These are phyloP conservation scores for Candida mattraensis DNA, from an alignment of 805 yeast species.

Conservation along the genomic window DNA sequence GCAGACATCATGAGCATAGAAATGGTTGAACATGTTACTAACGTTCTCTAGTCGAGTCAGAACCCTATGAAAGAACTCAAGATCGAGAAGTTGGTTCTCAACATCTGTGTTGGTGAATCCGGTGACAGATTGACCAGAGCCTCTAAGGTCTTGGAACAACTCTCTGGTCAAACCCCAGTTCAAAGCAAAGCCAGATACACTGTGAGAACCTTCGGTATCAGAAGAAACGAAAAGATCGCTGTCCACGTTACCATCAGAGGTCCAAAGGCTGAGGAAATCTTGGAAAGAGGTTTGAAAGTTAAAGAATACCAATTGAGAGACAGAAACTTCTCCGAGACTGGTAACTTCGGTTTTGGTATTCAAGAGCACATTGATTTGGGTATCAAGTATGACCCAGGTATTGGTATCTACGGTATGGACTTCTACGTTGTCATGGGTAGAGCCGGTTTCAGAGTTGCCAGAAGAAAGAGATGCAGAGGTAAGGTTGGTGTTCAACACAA, in stretches of 20 bases:
- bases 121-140: conserved; percentile 99
- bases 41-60: conserved; percentile 38
- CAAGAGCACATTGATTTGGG: conserved; percentile 99
- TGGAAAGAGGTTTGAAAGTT: conserved; percentile 99
- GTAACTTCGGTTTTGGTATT: conserved; percentile 99
- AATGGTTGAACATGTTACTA: conserved; percentile 3
- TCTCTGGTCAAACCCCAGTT: conserved; percentile 99
- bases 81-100: conserved; percentile 98
- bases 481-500: conserved; percentile 90
- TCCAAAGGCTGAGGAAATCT: conserved; percentile 99
- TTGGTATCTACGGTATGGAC: conserved; percentile 99
- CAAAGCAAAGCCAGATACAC: conserved; percentile 99
- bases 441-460: conserved; percentile 98
- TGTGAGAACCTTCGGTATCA: conserved; percentile 99
- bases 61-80: conserved; percentile 98
- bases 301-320: conserved; percentile 96
- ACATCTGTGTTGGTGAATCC: conserved; percentile 99
- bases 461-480: conserved; percentile 94
- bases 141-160: conserved; percentile 99
- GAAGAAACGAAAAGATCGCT: conserved; percentile 99
- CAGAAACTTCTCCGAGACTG: conserved; percentile 97
- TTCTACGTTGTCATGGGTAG: conserved; percentile 99
- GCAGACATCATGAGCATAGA: conserved; percentile 4
- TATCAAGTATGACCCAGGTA: conserved; percentile 99
- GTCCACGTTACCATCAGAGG: conserved; percentile 99